Conservation (phyloP, 2,329 filamentous ascomycete species). For the Proliferodiscus dingleyae region DNA sequence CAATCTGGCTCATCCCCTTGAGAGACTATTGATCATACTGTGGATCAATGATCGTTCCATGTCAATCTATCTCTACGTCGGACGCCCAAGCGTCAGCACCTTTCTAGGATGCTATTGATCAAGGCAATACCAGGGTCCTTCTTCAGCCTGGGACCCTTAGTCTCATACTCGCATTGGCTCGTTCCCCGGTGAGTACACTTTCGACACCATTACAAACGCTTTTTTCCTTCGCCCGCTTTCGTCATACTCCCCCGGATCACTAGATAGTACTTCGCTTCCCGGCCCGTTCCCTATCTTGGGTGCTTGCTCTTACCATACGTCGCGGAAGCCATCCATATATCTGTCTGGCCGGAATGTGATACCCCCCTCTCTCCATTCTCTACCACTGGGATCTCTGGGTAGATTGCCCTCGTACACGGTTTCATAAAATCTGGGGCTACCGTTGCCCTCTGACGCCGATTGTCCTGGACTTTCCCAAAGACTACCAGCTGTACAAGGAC, state of each 20-base stretch:
- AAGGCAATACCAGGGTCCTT: too few relatives aligned
- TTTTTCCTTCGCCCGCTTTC: slow-evolving; percentile 24
- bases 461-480: slow-evolving; percentile 30
- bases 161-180: too few relatives aligned
- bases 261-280: too few relatives aligned
- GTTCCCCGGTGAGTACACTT: neutral
- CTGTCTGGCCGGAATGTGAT: too few relatives aligned
- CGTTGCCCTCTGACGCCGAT: slow-evolving; percentile 19
- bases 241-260: slow-evolving; percentile 19
- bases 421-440: slow-evolving; percentile 19
- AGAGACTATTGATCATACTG: too few relatives aligned
- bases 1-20: too few relatives aligned
- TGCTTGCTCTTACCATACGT: neutral
- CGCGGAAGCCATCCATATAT: neutral
- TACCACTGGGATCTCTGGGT: neutral
- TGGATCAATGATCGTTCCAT: too few relatives aligned
- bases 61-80: too few relatives aligned
- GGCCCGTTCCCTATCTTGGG: neutral
- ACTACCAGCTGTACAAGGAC: slow-evolving; percentile 34
- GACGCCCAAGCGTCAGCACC: too few relatives aligned
- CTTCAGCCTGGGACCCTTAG: too few relatives aligned
- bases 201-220: slow-evolving; percentile 14
- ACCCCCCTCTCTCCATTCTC: too few relatives aligned
- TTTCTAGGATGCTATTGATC: too few relatives aligned
- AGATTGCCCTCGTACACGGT: slow-evolving; percentile 4